Evolutionary conservation across 768 basidiomycete species (phyloP), one percentile per base, ranked within the genome.

Genomic region (Boletus pseudopeckii): DNA sequence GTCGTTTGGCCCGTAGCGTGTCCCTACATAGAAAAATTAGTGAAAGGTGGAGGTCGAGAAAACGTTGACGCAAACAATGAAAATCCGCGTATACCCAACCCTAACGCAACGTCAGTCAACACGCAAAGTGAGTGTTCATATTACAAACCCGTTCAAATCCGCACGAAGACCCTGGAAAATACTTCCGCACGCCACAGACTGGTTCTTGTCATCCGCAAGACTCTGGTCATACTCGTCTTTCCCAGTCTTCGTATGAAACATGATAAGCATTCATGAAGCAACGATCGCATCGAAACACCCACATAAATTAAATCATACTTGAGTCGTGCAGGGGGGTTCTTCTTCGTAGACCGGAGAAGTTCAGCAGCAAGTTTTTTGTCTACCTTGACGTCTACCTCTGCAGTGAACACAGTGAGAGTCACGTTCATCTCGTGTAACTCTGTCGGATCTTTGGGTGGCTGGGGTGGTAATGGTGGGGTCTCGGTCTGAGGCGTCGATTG

Each of bases 281-380:
- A 10, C 1, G 28, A 28, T 28, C 28, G 8, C 28, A 28, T 28
- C 2, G 5, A 33, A 45, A 34, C 5, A 43, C 61, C 10, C 17
- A 66, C 64, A 74, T 91, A 98, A 38, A 99, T 92, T 13, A 99
- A 76, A 59, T 89, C 83, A 50, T 90, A 88, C 51, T 78, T 84
- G 66, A 94, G 80, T 48, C 75, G 80, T 5, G 72, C 73, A 0
- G 96, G 96, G 0, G 92, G 89, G 50, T 90, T 86, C 76, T 99
- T 99, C 80, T 98, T 98, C 11, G 95, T 99, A 1, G 92, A 90
- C 54, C 96, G 78, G 54, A 88, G 80, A 33, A 98, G 74, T 68
- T 98, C 96, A 9, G 74, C 68, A 2, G 81, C 75, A 45, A 88
- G 73, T 64, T 86, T 89, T 69, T 81, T 78, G 56, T 83, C 82